Conservation (phyloP, 768 basidiomycete species). For the Artomyces pyxidatus region DNA sequence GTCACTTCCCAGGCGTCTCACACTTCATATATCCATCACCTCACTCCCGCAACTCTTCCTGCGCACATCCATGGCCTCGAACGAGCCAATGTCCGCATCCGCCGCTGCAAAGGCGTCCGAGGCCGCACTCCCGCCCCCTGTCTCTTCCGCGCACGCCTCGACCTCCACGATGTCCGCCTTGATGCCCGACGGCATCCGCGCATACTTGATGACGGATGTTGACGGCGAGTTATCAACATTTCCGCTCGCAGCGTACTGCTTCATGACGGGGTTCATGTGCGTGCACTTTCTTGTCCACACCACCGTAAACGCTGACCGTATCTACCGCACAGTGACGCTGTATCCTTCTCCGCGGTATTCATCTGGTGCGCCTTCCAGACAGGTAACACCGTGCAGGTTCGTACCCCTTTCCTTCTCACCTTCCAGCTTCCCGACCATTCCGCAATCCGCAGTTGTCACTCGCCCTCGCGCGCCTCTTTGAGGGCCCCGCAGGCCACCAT, state of each 20-base stretch:
- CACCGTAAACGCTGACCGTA: background rate
- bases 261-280: constrained; percentile 76
- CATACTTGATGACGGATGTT: constrained; percentile 32
- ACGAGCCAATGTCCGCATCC: background rate
- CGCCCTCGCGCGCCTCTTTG: constrained; percentile 77
- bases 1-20: too few relatives aligned
- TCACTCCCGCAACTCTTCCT: background rate
- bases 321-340: constrained; percentile 41
- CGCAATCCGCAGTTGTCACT: constrained; percentile 55
- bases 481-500: constrained; percentile 33
- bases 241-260: constrained; percentile 58
- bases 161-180: background rate
- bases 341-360: constrained; percentile 72
- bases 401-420: constrained; percentile 10
- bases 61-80: background rate
- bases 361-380: constrained; percentile 87
- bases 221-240: constrained; percentile 42
- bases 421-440: background rate
- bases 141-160: background rate
- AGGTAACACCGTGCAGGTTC: constrained; percentile 63
- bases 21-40: too few relatives aligned
- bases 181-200: constrained; percentile 21
- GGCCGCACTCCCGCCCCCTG: constrained; percentile 5
- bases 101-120: constrained; percentile 2
- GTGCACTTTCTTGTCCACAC: constrained; percentile 18